Evolutionary conservation across 352 stramenopile species (phyloP), one percentile per base, ranked within the genome.

Genomic region (Pythium biforme): DNA sequence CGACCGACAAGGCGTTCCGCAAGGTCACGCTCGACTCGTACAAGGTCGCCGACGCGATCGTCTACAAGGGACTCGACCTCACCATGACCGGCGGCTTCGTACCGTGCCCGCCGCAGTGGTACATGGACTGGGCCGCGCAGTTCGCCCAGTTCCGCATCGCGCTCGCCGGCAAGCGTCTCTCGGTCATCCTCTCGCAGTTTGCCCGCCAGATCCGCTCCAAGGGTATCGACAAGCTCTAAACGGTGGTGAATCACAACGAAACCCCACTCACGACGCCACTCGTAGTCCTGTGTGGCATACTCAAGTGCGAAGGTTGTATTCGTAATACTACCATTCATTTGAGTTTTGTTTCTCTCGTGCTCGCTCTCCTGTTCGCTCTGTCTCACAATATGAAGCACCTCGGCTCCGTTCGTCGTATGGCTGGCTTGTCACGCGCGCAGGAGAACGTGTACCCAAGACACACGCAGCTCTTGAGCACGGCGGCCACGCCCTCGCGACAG

Each of bases 391-490:
- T 43, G 14, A 43, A 43, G 37, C 37, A 43, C 17, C n/a, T 43
- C 31, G 12, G 17, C 37, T 17, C 14, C 20, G 23, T 26, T 17
- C n/a, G n/a, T n/a, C n/a, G n/a, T n/a, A n/a, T n/a, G 43, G 12
- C 23, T 41, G 37, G 50, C 15, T 12, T 22, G 12, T 64, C 33
- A 4, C 59, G 53, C 12, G 61, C 67, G 43, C 77, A 76, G 27
- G 66, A 79, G 41, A 89, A 77, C 22, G 39, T 54, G 49, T 78
- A 86, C 12, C 81, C 81, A 1, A 86, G 69, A 40, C 69, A 74
- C 39, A 87, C 60, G 53, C 76, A 84, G 23, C 68, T 76, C 68
- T 84, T 87, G 49, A 90, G 70, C 48, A 86, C 72, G 0, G 70
- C 79, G 9, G 53, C 71, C 12, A 86, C 72, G 9, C 76, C 74